Conservation (phyloP, 495 filamentous ascomycete species). For the Parachaetomium inaequale region DNA sequence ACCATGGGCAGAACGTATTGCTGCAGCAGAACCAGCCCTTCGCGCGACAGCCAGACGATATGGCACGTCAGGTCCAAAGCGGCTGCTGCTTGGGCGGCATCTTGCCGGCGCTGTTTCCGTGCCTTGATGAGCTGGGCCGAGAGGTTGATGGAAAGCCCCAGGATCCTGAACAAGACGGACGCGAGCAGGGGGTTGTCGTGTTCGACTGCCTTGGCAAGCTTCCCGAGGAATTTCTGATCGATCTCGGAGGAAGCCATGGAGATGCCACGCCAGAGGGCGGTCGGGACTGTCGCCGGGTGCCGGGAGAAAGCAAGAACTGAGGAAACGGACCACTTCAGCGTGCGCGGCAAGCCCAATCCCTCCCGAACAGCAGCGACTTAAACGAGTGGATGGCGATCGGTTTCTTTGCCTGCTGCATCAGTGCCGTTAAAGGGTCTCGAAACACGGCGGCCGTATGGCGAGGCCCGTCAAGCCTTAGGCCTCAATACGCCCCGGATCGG, state of each 20-base stretch:
- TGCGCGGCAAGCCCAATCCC: neutral
- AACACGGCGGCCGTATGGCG: neutral
- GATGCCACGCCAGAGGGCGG: neutral
- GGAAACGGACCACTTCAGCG: neutral
- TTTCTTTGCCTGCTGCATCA: slow-evolving; percentile 23
- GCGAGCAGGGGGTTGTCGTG: slow-evolving; percentile 72
- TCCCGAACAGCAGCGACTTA: slow-evolving; percentile 14
- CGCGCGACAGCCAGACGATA: slow-evolving; percentile 92
- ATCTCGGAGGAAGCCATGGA: slow-evolving; percentile 92
- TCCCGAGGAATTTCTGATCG: slow-evolving; percentile 92
- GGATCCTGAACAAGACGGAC: slow-evolving; percentile 77
- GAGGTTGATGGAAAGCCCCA: slow-evolving; percentile 86
- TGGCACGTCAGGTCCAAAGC: slow-evolving; percentile 83
- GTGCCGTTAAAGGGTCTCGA: slow-evolving; percentile 4
- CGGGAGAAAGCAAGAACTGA: neutral
- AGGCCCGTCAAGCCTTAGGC: slow-evolving; percentile 1
- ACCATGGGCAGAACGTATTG: slow-evolving; percentile 82
- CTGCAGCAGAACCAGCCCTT: slow-evolving; percentile 83
- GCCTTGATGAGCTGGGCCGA: slow-evolving; percentile 80
- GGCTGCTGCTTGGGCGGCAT: slow-evolving; percentile 72
- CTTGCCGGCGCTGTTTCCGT: slow-evolving; percentile 76
- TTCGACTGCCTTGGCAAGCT: slow-evolving; percentile 71
- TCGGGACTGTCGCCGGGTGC: neutral
- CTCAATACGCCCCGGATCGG: slow-evolving; percentile 6
- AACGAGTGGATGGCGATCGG: slow-evolving; percentile 32